Base-by-base conservation (phyloP, 768 basidiomycete genomes). In the Terana coerulea region DNA sequence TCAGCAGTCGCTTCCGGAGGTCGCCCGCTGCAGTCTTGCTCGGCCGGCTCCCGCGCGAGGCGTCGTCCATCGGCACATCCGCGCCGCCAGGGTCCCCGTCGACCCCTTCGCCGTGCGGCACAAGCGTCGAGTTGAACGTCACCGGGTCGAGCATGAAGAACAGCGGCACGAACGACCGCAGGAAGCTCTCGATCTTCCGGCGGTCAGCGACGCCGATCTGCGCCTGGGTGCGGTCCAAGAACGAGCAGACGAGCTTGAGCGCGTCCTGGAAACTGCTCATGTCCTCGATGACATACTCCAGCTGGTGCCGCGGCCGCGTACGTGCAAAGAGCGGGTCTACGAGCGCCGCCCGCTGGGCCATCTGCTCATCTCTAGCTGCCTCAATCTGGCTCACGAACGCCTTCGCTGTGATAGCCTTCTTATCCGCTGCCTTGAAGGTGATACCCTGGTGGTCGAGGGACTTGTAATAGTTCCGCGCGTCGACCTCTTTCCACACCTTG, bases 401-500 rank as follows among this genome's bases (percentile, higher is more conserved):
- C 67, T 91, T 91, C 24, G 81, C 71, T 3, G 82, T 81, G 48
- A 86, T 77, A 21, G 83, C 76, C 63, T 89, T 91, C 78, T 98
- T 98, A 72, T 99, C 97, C 31, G 77, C 78, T 30, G 80, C 75
- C 73, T 94, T 95, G 81, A 95, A 98, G 44, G 80, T 79, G 64
- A 95, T 88, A 8, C 85, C 90, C 65, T 95, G 92, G 61, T 95
- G 91, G 65, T 99, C 95, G 61, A 98, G 77, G 47, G 89, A 87
- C 74, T 93, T 94, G 69, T 84, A 80, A 64, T 90, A 98, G 70
- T 98, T 98, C 60, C 90, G 78, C 24, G 91, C 90, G 60, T 98
- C 92, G 25, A 95, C 91, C 70, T 97, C 95, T 45, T 95, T 74
- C 97, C 97, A 99, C 46, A 98, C 89, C 67, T 95, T 91, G 72